phyloP scores from a whole-genome alignment of 352 stramenopile genomes.

The Elongisporangium anandrum region DNA sequence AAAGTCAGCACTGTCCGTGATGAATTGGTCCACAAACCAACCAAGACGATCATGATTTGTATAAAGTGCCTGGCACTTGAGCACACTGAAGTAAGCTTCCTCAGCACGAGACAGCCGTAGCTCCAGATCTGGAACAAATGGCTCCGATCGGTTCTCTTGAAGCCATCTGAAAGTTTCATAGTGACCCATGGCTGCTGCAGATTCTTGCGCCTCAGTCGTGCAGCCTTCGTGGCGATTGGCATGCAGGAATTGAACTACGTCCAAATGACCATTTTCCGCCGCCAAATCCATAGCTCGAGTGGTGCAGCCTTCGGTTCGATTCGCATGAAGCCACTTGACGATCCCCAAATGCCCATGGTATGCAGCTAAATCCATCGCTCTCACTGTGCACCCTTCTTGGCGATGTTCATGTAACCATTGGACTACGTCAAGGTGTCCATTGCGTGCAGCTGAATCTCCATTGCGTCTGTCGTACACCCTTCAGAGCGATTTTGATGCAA shows the following conservation, averaged over 20 bases:
- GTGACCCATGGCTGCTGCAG: neutral
- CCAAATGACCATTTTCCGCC: constrained; percentile 17
- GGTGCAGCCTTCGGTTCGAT: constrained; percentile 26
- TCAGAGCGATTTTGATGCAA: constrained; percentile 1
- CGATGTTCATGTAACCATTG: constrained; percentile 21
- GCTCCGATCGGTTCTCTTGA: too few species aligned
- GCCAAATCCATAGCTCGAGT: constrained; percentile 30
- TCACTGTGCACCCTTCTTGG: constrained; percentile 21
- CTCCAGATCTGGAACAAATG: too few species aligned
- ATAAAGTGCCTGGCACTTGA: neutral
- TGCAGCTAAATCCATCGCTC: constrained; percentile 26
- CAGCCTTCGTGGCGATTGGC: constrained; percentile 22
- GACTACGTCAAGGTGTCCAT: neutral
- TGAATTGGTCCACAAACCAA: neutral
- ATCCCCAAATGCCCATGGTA: constrained; percentile 19
- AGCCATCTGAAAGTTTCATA: neutral
- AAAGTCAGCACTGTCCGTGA: neutral
- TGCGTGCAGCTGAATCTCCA: neutral
- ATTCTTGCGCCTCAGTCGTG: constrained; percentile 5
- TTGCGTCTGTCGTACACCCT: constrained; percentile 8
- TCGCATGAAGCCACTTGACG: constrained; percentile 27
- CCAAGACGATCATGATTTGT: neutral
- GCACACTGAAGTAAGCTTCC: too few species aligned
- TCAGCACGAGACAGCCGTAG: too few species aligned
- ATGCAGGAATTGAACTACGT: constrained; percentile 24